Percentiles rank a stretch among this genome's conserved stretches.
Conservation (phyloP, 345 rosid species). For the Clarkia xantiana region DNA sequence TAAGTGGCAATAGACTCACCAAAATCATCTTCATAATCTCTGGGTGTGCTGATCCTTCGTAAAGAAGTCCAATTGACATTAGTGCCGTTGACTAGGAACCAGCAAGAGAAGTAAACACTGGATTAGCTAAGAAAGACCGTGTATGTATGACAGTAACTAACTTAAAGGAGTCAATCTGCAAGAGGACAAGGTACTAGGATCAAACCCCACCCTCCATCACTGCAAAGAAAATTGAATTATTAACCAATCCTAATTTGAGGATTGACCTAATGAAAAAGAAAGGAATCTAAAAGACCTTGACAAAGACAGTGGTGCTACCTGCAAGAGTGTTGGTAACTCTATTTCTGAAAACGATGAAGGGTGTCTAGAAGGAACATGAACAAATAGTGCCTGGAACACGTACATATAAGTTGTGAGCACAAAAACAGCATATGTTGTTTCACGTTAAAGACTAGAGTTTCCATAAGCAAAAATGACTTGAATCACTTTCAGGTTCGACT, state of each 20-base stretch:
- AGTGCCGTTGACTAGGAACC: slow-evolving; percentile 73
- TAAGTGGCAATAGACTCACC: slow-evolving; percentile 25
- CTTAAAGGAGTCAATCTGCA: no score
- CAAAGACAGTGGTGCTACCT: slow-evolving; percentile 30
- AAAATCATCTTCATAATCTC: slow-evolving; percentile 73
- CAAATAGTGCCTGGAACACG: slow-evolving; percentile 60
- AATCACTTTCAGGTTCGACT: no score
- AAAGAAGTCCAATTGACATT: slow-evolving; percentile 82
- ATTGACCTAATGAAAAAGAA: neutral
- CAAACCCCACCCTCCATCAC: no score
- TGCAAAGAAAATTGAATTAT: no score
- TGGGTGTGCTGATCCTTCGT: slow-evolving; percentile 90
- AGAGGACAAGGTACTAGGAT: no score
- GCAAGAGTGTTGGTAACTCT: slow-evolving; percentile 82
- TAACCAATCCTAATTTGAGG: no score
- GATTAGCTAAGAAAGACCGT: neutral
- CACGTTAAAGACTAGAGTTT: neutral
- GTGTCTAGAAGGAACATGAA: slow-evolving; percentile 79
- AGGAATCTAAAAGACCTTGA: neutral
- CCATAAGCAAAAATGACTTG: no score
- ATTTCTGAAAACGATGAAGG: slow-evolving; percentile 71
- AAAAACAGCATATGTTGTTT: neutral
- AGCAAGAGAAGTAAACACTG: slow-evolving; percentile 11
- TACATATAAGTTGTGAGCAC: slow-evolving; percentile 9
- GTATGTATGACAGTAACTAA: neutral